phyloP scores from a whole-genome alignment of 805 yeast genomes.

The Ogataea ganodermae region DNA sequence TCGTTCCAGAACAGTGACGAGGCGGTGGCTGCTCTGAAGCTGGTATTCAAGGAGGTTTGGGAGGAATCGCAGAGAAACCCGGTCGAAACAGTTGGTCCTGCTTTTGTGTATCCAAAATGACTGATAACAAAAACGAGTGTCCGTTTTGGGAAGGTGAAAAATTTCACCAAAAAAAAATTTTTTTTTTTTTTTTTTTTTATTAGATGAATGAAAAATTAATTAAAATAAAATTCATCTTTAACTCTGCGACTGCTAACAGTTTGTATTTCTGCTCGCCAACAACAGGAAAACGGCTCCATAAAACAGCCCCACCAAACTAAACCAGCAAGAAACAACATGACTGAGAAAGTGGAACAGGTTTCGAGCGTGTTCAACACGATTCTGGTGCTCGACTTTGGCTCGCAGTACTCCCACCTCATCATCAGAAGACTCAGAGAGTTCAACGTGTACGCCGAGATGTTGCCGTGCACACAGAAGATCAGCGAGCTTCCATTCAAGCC shows the following conservation, averaged over 20 bases:
- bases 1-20: slow-evolving; percentile 65
- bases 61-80: slow-evolving; percentile 58
- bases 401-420: slow-evolving; percentile 95
- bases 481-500: slow-evolving; percentile 91
- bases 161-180: background rate
- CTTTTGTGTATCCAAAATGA: slow-evolving; percentile 9
- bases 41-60: slow-evolving; percentile 57
- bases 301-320: background rate
- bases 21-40: slow-evolving; percentile 57
- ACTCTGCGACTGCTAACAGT: no score
- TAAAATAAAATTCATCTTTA: background rate
- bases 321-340: background rate
- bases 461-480: slow-evolving; percentile 98
- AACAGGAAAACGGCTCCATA: no score
- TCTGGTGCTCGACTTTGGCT: slow-evolving; percentile 95
- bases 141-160: slow-evolving; percentile 2
- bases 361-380: slow-evolving; percentile 93
- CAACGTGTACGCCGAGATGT: slow-evolving; percentile 98
- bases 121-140: background rate
- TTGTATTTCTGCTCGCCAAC: no score
- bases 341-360: slow-evolving; percentile 52
- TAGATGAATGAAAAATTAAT: background rate
- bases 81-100: slow-evolving; percentile 24
- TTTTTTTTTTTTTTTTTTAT: slow-evolving; percentile 11
- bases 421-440: slow-evolving; percentile 97